Conservation (phyloP, 805 yeast species). For the Myxozyma mucilagina region DNA sequence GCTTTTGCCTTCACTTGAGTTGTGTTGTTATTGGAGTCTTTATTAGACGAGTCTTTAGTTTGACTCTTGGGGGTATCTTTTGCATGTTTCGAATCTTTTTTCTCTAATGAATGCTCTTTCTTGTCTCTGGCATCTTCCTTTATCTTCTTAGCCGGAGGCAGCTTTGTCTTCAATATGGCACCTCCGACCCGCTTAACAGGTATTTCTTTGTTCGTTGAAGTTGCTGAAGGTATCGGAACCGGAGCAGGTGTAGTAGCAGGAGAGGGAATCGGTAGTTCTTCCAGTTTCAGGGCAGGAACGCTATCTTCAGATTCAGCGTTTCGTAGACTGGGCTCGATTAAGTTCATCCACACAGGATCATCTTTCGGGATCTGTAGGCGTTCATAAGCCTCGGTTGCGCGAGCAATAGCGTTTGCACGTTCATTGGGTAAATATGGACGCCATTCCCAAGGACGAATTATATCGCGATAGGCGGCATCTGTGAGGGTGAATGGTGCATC, state of each 20-base stretch:
- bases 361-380: constrained; percentile 36
- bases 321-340: constrained; percentile 38
- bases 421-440: constrained; percentile 41
- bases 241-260: constrained; percentile 18
- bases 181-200: constrained; percentile 31
- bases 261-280: constrained; percentile 11
- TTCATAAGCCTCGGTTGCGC: constrained; percentile 38
- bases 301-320: constrained; percentile 1
- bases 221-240: background rate
- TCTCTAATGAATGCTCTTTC: constrained; percentile 14
- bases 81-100: background rate
- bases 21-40: too few relatives aligned
- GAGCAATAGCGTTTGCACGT: constrained; percentile 37
- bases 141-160: constrained; percentile 22
- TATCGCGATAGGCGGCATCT: constrained; percentile 37
- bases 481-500: constrained; percentile 32
- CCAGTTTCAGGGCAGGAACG: constrained; percentile 20
- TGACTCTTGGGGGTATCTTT: background rate
- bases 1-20: background rate
- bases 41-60: too few relatives aligned
- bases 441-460: constrained; percentile 43
- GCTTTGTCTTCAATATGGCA: constrained; percentile 37
- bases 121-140: constrained; percentile 4
- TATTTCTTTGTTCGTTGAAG: background rate
- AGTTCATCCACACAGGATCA: constrained; percentile 35